Base-by-base conservation (phyloP, 345 rosid genomes). In the Salix exigua region DNA sequence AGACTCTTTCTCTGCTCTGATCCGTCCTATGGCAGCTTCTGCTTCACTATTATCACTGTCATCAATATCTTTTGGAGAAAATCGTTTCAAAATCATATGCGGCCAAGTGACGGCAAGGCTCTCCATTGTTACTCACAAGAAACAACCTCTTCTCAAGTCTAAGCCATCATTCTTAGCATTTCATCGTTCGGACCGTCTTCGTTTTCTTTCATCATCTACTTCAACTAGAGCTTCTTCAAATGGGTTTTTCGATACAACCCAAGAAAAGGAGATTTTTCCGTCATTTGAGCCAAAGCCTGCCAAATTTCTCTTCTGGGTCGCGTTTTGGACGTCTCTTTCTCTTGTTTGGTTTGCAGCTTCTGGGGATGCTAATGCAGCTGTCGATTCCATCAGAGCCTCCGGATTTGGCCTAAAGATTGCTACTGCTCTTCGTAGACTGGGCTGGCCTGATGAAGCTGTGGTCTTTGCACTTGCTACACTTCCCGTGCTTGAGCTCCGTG, bases 401-500 rank as follows among this genome's bases (percentile, higher is more conserved):
- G 74, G 86, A 84, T 88, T 92, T 78, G 99, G 99, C 67, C 80
- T 90, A 74, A 89, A 77, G 82, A 75, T 95, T 33, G 97, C 96
- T 4, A 74, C 78, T 62, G 78, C 87, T n/a, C 84, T 95, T 55
- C 86, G 96, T 51, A 82, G 90, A 26, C 88, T 79, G 7, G 97
- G 99, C 33, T 95, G 91, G 94, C 91, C 90, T 1, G 97, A 93
- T 61, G 91, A 91, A 78, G 89, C 92, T 58, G 96, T 91, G 37
- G 99, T 92, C 30, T 92, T 95, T 81, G 87, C 97, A 58, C 92
- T 95, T 23, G 96, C 99, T 33, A 95, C 97, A 18, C 94, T 93
- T 72, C 99, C 97, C 2, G 83, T 95, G 70, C 78, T 95, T 65
- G 99, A 95, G 84, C 99, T 95, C 62, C 97, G 97, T 46, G 96